phyloP scores from a whole-genome alignment of 2,329 filamentous ascomycete species.

The Elsinoe arachidis region DNA sequence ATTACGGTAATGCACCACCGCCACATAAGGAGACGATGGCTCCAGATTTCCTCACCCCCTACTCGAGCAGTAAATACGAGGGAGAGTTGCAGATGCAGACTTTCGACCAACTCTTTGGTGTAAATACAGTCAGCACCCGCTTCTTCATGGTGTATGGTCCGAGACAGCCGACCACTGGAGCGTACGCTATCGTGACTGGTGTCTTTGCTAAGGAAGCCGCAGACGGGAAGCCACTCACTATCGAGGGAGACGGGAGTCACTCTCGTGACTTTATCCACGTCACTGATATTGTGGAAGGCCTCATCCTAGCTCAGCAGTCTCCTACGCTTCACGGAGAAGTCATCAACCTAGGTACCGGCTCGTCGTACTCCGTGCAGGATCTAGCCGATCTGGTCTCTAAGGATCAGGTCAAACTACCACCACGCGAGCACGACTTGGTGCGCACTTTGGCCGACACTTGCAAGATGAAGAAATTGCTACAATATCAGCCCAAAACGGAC shows the following conservation, averaged over 20 bases:
- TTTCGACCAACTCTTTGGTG: not conserved
- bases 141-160: not conserved
- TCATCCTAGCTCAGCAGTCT: not conserved
- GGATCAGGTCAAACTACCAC: not conserved
- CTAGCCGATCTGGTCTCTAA: not conserved
- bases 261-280: not conserved
- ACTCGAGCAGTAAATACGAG: not conserved
- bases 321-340: not conserved
- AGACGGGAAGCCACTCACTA: not conserved
- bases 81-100: not conserved
- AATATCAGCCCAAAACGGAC: not conserved
- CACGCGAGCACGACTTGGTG: not conserved
- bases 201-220: slow-evolving; percentile 2
- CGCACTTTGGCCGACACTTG: not conserved
- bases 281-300: not conserved
- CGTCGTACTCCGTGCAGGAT: not conserved
- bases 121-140: not conserved
- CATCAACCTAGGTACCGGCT: not conserved
- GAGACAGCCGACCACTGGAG: not conserved
- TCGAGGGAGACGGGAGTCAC: not conserved
- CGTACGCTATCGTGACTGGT: not conserved
- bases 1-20: not conserved
- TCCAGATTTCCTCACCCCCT: not conserved
- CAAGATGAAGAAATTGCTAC: not conserved
- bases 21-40: not conserved